A percentile compares a stretch with the other conserved stretches of the same genome.
Evolutionary conservation across 257 asterid species (phyloP).

Genomic region (Ballota nigra): DNA sequence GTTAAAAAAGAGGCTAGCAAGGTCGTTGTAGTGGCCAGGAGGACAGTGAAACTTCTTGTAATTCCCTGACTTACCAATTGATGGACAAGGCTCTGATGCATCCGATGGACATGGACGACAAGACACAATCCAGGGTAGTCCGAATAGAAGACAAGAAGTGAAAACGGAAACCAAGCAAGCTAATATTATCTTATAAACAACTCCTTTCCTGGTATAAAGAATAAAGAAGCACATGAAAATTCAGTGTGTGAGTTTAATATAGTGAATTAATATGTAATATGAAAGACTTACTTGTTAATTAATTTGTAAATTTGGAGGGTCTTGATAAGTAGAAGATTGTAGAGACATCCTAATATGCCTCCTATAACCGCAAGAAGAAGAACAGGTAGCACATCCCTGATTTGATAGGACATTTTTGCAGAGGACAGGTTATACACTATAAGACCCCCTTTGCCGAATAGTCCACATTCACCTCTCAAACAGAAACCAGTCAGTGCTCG

Average conservation of each 20-base stretch:
- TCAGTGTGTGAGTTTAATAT: background rate
- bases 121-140: slow-evolving; percentile 76
- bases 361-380: slow-evolving; percentile 67
- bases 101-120: slow-evolving; percentile 71
- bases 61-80: slow-evolving; percentile 88
- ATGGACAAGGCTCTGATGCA: slow-evolving; percentile 77
- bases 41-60: slow-evolving; percentile 81
- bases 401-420: slow-evolving; percentile 59
- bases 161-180: slow-evolving; percentile 62
- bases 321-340: slow-evolving; percentile 54
- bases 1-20: slow-evolving; percentile 88
- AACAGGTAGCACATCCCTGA: slow-evolving; percentile 70
- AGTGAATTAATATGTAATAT: slow-evolving; percentile 7
- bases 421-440: slow-evolving; percentile 79
- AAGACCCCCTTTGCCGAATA: slow-evolving; percentile 87
- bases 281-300: slow-evolving; percentile 46
- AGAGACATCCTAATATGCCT: slow-evolving; percentile 70
- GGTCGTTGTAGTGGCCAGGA: slow-evolving; percentile 81
- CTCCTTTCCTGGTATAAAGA: slow-evolving; percentile 51
- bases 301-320: slow-evolving; percentile 50
- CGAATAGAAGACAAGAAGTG: slow-evolving; percentile 84
- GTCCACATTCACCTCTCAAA: slow-evolving; percentile 80
- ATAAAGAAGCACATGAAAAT: slow-evolving; percentile 11
- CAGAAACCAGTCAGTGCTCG: slow-evolving; percentile 73
- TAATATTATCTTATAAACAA: slow-evolving; percentile 45